Evolutionary conservation across 2,329 filamentous ascomycete genomes (phyloP).

Genomic region (Colletotrichum kahawae): DNA sequence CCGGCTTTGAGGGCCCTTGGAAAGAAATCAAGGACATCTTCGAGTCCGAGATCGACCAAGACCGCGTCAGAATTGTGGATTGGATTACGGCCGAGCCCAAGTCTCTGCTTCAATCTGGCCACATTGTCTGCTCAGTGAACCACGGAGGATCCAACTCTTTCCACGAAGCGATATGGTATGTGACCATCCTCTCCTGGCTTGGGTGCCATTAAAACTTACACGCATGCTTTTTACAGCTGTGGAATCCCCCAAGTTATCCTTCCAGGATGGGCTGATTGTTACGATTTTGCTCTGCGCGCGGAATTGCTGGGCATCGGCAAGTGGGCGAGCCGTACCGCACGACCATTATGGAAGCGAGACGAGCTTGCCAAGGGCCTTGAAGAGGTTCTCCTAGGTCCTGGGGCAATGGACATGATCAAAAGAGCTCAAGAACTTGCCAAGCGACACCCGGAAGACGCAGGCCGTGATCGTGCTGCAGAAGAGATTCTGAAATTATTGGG

Average conservation of each 20-base stretch:
- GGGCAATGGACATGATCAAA: not conserved
- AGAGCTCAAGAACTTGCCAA: not conserved
- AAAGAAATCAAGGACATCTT: not conserved
- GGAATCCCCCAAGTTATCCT: not conserved
- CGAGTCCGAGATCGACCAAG: not conserved
- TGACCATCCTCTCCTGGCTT: not conserved
- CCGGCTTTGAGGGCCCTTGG: not conserved
- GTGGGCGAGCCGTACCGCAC: slow-evolving; percentile 24
- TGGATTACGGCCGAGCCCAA: not conserved
- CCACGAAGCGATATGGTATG: not conserved
- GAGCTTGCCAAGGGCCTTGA: slow-evolving; percentile 7
- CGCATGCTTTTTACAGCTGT: not conserved
- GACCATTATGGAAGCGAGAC: slow-evolving; percentile 37
- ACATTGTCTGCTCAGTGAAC: not conserved
- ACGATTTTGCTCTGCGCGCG: not conserved
- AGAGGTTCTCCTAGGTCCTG: slow-evolving; percentile 25
- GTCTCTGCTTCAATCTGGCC: not conserved
- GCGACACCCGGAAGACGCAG: not conserved
- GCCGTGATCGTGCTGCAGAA: not conserved
- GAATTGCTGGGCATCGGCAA: not conserved
- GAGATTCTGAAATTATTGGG: not conserved
- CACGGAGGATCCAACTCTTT: not conserved
- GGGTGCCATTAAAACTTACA: not conserved
- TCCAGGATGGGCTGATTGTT: not conserved
- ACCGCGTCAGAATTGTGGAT: not conserved